A percentile compares a stretch with the other conserved stretches of the same genome.
Conservation (phyloP, 2,329 filamentous ascomycete genomes). For the Rhynchosporium agropyri region DNA sequence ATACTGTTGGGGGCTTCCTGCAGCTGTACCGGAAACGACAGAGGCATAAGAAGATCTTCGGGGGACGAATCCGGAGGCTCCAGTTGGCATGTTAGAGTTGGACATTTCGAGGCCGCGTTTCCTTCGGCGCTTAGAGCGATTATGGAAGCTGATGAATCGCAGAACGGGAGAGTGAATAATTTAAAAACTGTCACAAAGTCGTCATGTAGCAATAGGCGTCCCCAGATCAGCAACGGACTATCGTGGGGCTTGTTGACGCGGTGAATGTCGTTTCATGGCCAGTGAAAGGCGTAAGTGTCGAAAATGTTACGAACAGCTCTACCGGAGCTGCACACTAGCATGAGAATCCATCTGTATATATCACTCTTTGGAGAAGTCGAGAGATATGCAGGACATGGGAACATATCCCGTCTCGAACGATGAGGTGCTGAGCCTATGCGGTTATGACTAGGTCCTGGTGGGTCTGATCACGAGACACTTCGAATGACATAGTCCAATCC, state of each 20-base stretch:
- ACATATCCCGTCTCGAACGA: conserved; percentile 14
- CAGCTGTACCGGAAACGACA: conserved; percentile 56
- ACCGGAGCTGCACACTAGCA: conserved; percentile 32
- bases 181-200: neutral
- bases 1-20: conserved; percentile 31
- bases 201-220: conserved; percentile 1
- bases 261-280: conserved; percentile 34
- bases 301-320: conserved; percentile 28
- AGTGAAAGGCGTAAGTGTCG: conserved; percentile 21
- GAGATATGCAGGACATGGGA: conserved; percentile 19
- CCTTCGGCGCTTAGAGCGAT: neutral
- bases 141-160: neutral
- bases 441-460: conserved; percentile 8
- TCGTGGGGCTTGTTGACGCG: conserved; percentile 28
- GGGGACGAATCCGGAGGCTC: conserved; percentile 45
- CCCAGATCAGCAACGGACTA: conserved; percentile 24
- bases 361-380: conserved; percentile 20
- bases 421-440: conserved; percentile 15
- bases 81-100: conserved; percentile 42
- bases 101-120: conserved; percentile 27
- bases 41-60: conserved; percentile 65
- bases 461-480: conserved; percentile 24
- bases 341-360: conserved; percentile 32
- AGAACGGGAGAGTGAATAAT: conserved; percentile 9
- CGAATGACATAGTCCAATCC: conserved; percentile 15